Conservation (phyloP, 257 asterid genomes). For the Gentiana dahurica region DNA sequence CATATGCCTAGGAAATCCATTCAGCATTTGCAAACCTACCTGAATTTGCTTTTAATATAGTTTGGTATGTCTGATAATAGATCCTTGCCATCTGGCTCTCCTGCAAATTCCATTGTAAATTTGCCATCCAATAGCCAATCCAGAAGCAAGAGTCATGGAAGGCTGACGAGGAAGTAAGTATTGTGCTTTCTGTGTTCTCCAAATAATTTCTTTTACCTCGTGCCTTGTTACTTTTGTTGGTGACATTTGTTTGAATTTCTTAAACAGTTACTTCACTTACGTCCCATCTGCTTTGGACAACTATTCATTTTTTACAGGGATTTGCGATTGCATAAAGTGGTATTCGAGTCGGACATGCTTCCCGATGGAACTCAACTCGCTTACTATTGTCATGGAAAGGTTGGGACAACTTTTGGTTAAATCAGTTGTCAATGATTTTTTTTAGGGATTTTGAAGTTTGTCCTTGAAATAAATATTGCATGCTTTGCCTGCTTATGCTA, state of each 20-base stretch:
- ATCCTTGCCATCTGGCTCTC: conserved; percentile 17
- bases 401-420: conserved; percentile 15
- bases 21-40: too few species aligned
- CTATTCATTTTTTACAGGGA: conserved; percentile 39
- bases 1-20: too few species aligned
- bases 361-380: conserved; percentile 67
- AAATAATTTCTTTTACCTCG: not conserved
- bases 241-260: not conserved
- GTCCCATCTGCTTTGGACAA: not conserved
- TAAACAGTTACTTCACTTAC: not conserved
- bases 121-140: conserved; percentile 26
- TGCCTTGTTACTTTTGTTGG: too few species aligned
- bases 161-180: conserved; percentile 71
- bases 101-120: conserved; percentile 20
- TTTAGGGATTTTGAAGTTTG: not conserved
- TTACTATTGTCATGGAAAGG: conserved; percentile 66
- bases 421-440: not conserved
- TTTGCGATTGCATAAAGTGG: conserved; percentile 65
- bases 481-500: too few species aligned
- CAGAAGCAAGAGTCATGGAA: conserved; percentile 41
- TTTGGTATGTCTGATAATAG: too few species aligned
- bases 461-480: not conserved
- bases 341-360: conserved; percentile 44
- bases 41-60: too few species aligned
- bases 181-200: conserved; percentile 4